phyloP scores from a whole-genome alignment of 179 eudicot genomes.

The Spergularia azorica region DNA sequence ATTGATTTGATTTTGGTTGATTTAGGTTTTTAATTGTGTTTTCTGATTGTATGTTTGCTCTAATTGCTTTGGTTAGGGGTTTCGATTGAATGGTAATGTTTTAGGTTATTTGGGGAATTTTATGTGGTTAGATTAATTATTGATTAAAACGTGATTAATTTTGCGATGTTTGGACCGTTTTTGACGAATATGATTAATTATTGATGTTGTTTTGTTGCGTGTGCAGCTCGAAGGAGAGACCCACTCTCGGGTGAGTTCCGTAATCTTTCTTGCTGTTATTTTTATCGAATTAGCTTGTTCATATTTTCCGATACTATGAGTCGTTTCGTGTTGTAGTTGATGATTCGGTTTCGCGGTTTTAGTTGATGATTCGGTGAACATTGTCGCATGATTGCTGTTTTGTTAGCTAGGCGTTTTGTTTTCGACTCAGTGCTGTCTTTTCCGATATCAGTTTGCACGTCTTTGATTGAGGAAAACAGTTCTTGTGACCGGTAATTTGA shows the following conservation, averaged over 20 bases:
- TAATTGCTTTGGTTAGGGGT: not conserved
- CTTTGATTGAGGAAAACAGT: no score
- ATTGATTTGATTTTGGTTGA: not conserved
- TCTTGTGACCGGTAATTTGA: no score
- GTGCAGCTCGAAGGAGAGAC: constrained; percentile 99
- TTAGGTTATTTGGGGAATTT: constrained; percentile 1
- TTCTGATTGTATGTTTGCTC: not conserved
- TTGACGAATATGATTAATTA: not conserved
- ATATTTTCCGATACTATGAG: not conserved
- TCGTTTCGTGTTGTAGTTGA: not conserved
- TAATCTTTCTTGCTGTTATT: constrained; percentile 2
- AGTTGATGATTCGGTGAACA: no score
- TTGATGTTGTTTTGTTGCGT: constrained; percentile 13
- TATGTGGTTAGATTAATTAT: not conserved
- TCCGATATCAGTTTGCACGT: no score
- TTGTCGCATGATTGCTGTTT: no score
- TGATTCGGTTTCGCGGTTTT: not conserved
- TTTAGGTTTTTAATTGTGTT: no score
- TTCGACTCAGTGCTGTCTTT: no score
- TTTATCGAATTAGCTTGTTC: constrained; percentile 12
- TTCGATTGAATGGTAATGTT: not conserved
- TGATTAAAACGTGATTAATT: not conserved
- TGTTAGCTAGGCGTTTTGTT: no score
- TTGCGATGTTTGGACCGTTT: not conserved
- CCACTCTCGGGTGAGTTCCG: constrained; percentile 95